Percentiles rank a stretch among this genome's conserved stretches.
Evolutionary conservation across 805 yeast genomes (phyloP).

Genomic region (Saccharomyces eubayanus): DNA sequence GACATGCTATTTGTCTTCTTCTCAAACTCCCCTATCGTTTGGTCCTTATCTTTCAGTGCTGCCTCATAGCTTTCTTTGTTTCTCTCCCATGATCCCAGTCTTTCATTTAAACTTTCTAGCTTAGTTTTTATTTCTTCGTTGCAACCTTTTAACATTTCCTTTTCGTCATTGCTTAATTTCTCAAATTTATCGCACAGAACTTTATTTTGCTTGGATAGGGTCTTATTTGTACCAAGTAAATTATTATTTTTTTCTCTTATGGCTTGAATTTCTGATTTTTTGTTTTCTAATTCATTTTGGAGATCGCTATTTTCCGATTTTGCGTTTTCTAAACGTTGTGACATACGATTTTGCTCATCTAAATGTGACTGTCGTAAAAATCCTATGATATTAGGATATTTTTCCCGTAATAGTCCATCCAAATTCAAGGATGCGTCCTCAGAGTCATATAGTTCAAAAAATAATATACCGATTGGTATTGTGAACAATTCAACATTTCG

Average conservation of each 20-base stretch:
- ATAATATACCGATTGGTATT: constrained; percentile 2
- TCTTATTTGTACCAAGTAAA: background rate
- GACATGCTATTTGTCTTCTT: background rate
- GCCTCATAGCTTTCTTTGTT: constrained; percentile 9
- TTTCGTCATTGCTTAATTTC: background rate
- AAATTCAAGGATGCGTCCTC: background rate
- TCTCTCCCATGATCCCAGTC: background rate
- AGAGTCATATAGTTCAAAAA: background rate
- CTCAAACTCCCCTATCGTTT: background rate
- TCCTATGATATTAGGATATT: background rate
- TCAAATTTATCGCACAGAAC: background rate
- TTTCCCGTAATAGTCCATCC: background rate
- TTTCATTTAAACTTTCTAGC: constrained; percentile 4
- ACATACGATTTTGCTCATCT: background rate
- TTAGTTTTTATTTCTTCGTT: constrained; percentile 1
- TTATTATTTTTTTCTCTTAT: background rate
- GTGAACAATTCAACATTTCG: background rate
- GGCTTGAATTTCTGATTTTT: background rate
- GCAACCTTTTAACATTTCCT: constrained; percentile 1
- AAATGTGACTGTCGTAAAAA: background rate
- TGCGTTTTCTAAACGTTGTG: background rate
- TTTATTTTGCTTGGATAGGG: background rate
- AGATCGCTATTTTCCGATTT: background rate
- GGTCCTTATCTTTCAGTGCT: background rate
- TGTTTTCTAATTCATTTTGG: background rate